Percentiles rank a stretch among this genome's conserved stretches.
Conservation (phyloP, 2,329 filamentous ascomycete species). For the Pseudocercospora vitis region DNA sequence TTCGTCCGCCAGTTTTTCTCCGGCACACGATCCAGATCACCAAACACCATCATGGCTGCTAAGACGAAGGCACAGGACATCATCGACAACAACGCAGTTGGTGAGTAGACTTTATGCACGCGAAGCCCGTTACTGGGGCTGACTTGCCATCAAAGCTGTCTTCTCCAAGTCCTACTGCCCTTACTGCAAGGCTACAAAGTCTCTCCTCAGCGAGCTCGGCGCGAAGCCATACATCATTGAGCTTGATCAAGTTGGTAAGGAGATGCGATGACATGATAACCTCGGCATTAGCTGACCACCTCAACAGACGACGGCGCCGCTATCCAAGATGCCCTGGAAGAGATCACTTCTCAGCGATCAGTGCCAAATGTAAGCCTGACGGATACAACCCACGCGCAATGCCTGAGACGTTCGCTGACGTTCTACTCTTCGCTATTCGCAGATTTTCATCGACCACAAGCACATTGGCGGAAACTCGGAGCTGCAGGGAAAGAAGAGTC, state of each 20-base stretch:
- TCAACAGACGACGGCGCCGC: conserved; percentile 72
- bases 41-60: conserved; percentile 76
- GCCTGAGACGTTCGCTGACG: no score
- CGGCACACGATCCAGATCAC: conserved; percentile 48
- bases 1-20: conserved; percentile 74
- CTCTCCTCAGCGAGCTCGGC: conserved; percentile 65
- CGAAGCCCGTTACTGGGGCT: no score
- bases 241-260: conserved; percentile 79
- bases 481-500: conserved; percentile 63
- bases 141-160: conserved; percentile 61
- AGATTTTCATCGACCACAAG: conserved; percentile 85
- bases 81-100: conserved; percentile 86
- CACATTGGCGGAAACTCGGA: conserved; percentile 98
- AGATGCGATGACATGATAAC: background rate
- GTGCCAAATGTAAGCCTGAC: no score
- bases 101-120: conserved; percentile 42
- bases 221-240: conserved; percentile 76
- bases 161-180: conserved; percentile 98
- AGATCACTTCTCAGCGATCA: conserved; percentile 79
- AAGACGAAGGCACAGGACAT: conserved; percentile 80
- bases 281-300: background rate
- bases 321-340: conserved; percentile 78
- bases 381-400: no score
- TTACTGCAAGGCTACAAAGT: conserved; percentile 81
- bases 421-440: no score